A percentile compares a stretch with the other conserved stretches of the same genome.
phyloP scores from a whole-genome alignment of 23 red algal genomes.

The Agarophyton chilense region DNA sequence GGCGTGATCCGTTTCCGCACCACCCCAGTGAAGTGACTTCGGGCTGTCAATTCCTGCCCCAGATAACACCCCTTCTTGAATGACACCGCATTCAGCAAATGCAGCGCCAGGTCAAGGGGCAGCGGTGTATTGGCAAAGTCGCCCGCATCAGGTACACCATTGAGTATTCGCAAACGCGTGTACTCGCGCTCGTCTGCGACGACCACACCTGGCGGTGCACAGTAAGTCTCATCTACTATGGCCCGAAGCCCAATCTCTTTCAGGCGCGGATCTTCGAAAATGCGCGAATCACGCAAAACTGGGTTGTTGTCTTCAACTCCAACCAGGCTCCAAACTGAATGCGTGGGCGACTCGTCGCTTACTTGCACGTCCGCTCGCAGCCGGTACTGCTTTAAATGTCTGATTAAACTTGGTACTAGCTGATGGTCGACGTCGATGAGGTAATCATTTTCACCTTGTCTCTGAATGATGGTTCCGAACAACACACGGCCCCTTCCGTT shows the following conservation, averaged over 20 bases:
- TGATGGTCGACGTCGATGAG: slow-evolving; percentile 43
- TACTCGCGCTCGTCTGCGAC: slow-evolving; percentile 13
- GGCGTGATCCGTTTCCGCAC: slow-evolving; percentile 78
- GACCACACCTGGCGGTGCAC: neutral
- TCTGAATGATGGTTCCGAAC: slow-evolving; percentile 60
- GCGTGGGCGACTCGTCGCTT: slow-evolving; percentile 16
- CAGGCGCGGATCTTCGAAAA: slow-evolving; percentile 29
- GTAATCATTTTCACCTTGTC: neutral
- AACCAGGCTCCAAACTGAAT: slow-evolving; percentile 37
- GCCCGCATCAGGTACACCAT: slow-evolving; percentile 82
- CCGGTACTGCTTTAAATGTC: slow-evolving; percentile 59
- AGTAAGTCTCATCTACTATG: neutral
- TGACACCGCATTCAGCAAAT: slow-evolving; percentile 72
- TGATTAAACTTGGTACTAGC: neutral
- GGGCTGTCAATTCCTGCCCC: slow-evolving; percentile 94
- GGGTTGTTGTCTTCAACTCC: no score
- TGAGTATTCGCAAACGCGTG: slow-evolving; percentile 42
- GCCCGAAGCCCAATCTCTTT: slow-evolving; percentile 15
- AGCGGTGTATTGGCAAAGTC: slow-evolving; percentile 45
- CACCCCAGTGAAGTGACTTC: slow-evolving; percentile 87
- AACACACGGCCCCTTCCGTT: slow-evolving; percentile 77
- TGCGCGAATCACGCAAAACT: neutral
- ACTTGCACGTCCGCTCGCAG: slow-evolving; percentile 70
- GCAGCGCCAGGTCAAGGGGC: slow-evolving; percentile 83
- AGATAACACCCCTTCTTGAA: slow-evolving; percentile 97